Percentiles rank a stretch among this genome's conserved stretches.
These are phyloP conservation scores for Pseudonitzschia multiseries DNA, from an alignment of 108 stramenopile species.

Conservation along the genomic window DNA sequence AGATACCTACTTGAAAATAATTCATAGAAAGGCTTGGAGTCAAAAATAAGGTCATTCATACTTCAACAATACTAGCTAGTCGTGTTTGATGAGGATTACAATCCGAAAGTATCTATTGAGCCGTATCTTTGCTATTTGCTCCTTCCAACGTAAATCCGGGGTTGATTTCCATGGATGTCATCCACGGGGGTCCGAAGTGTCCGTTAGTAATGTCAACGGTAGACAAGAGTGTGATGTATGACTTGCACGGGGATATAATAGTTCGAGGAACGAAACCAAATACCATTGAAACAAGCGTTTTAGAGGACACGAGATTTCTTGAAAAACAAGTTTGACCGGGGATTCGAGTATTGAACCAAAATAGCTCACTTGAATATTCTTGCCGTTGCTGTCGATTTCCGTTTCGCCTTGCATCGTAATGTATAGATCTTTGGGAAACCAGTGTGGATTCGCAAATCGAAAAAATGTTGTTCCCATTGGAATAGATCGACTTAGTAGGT, in stretches of 20 bases:
- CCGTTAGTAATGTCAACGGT: background rate
- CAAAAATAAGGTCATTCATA: too few species aligned
- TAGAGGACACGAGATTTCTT: background rate
- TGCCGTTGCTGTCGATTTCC: background rate
- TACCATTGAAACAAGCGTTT: conserved; percentile 11
- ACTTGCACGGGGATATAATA: background rate
- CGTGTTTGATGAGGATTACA: too few species aligned
- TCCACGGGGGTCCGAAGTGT: too few species aligned
- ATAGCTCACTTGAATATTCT: conserved; percentile 1
- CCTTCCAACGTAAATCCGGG: too few species aligned
- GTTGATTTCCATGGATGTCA: too few species aligned
- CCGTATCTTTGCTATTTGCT: too few species aligned
- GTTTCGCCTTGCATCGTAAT: background rate
- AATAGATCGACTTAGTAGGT: conserved; percentile 12
- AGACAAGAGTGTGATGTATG: background rate
- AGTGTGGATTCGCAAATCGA: conserved; percentile 24
- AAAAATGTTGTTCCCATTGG: conserved; percentile 25
- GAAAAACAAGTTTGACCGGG: background rate
- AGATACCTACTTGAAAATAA: too few species aligned
- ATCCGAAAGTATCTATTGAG: too few species aligned
- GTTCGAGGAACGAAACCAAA: conserved; percentile 3
- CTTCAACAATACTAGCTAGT: too few species aligned
- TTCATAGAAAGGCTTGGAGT: too few species aligned
- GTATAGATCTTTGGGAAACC: conserved; percentile 33
- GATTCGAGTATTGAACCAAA: conserved; percentile 3